Percentiles rank a stretch among this genome's conserved stretches.
Conservation (phyloP, 306 rosid species). For the Trifolium dubium region DNA sequence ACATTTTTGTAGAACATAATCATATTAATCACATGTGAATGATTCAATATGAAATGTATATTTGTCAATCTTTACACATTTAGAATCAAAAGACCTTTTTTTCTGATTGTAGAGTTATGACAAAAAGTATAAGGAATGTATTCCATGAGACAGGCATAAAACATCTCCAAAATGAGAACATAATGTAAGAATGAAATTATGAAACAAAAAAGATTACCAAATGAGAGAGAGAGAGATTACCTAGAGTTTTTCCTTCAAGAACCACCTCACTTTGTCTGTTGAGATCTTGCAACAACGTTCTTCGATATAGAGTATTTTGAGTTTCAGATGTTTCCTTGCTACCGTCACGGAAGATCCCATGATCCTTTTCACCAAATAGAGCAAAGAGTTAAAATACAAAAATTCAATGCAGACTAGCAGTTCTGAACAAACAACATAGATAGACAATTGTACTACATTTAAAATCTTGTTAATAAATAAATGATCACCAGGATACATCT, state of each 20-base stretch:
- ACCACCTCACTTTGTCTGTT: constrained; percentile 97
- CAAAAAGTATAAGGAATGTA: constrained; percentile 19
- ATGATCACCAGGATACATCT: constrained; percentile 12
- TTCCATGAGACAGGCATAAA: constrained; percentile 25
- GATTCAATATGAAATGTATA: constrained; percentile 25
- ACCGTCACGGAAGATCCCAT: constrained; percentile 96
- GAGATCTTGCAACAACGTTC: constrained; percentile 94
- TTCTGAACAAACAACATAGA: constrained; percentile 23
- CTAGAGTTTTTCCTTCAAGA: constrained; percentile 89
- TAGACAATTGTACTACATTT: constrained; percentile 7
- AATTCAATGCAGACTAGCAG: constrained; percentile 31
- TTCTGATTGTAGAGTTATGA: constrained; percentile 23
- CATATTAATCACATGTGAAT: neutral
- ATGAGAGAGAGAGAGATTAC: constrained; percentile 52
- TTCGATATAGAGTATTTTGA: constrained; percentile 59
- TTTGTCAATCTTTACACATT: constrained; percentile 15
- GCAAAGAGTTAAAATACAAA: constrained; percentile 38
- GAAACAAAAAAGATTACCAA: constrained; percentile 19
- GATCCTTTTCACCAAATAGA: constrained; percentile 68
- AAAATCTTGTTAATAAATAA: constrained; percentile 18
- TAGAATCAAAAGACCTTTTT: neutral
- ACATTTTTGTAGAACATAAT: constrained; percentile 16
- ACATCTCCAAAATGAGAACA: constrained; percentile 30
- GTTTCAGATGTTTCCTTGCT: constrained; percentile 76
- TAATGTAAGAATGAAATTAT: constrained; percentile 19